Conservation (phyloP, 352 stramenopile genomes). For the Globisporangium viniferum region DNA sequence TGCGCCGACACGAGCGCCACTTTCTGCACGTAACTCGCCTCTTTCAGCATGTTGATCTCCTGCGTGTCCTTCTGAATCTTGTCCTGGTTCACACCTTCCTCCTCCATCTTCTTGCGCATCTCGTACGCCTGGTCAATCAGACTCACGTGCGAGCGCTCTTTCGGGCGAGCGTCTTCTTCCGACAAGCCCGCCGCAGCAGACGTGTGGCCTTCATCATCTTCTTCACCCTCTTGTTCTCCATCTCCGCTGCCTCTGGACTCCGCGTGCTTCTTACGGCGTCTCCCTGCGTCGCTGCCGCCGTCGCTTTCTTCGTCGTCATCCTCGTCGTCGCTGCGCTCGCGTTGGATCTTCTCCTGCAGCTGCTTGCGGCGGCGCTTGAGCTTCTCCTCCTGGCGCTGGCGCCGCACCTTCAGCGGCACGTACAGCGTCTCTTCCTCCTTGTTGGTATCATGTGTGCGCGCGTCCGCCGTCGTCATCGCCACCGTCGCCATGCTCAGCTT, state of each 20-base stretch:
- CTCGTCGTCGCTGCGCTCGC: slow-evolving; percentile 33
- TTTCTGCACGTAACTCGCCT: slow-evolving; percentile 95
- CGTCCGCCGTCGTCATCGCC: slow-evolving; percentile 2
- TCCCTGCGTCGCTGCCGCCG: slow-evolving; percentile 1
- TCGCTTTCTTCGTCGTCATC: slow-evolving; percentile 18
- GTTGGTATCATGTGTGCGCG: slow-evolving; percentile 7
- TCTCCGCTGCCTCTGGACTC: neutral
- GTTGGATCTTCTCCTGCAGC: slow-evolving; percentile 49
- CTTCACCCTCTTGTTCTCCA: slow-evolving; percentile 1
- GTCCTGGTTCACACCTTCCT: slow-evolving; percentile 74
- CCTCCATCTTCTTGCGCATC: slow-evolving; percentile 76
- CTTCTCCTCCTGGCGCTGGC: slow-evolving; percentile 64
- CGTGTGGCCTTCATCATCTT: slow-evolving; percentile 14
- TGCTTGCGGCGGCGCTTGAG: slow-evolving; percentile 45
- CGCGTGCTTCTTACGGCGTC: slow-evolving; percentile 7
- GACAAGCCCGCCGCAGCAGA: slow-evolving; percentile 11
- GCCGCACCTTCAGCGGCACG: slow-evolving; percentile 76
- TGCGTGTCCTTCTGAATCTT: slow-evolving; percentile 78
- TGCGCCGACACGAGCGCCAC: slow-evolving; percentile 92
- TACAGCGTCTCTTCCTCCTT: slow-evolving; percentile 39
- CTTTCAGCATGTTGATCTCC: slow-evolving; percentile 93
- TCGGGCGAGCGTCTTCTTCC: slow-evolving; percentile 10
- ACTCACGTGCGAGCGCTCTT: slow-evolving; percentile 61
- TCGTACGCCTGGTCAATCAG: slow-evolving; percentile 82
- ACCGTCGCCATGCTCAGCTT: neutral